Percentiles rank a stretch among this genome's conserved stretches.
These are phyloP conservation scores for Boletus subcaerulescens DNA, from an alignment of 768 basidiomycete genomes.

Conservation along the genomic window DNA sequence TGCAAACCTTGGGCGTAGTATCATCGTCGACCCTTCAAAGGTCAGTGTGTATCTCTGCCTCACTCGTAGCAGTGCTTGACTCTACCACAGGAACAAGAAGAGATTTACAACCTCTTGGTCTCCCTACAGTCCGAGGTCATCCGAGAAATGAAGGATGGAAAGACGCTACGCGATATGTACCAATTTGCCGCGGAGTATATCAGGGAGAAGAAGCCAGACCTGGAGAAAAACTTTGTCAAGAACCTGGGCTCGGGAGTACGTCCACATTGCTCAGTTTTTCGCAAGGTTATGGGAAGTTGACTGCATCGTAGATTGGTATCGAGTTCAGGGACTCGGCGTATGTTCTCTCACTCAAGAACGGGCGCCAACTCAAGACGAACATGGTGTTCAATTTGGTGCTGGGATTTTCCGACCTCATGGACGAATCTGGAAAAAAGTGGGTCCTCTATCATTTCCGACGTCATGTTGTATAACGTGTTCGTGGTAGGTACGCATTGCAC, in stretches of 20 bases:
- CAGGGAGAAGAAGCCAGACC: constrained; percentile 72
- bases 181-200: constrained; percentile 67
- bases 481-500: constrained; percentile 75
- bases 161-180: constrained; percentile 76
- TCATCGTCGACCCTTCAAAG: constrained; percentile 91
- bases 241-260: constrained; percentile 86
- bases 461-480: background rate
- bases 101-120: constrained; percentile 76
- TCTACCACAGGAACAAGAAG: constrained; percentile 77
- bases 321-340: constrained; percentile 92
- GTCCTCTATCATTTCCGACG: background rate
- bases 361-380: constrained; percentile 61
- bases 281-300: background rate
- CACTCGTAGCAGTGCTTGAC: background rate
- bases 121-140: constrained; percentile 76
- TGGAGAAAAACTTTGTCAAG: constrained; percentile 85
- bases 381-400: constrained; percentile 87
- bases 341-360: constrained; percentile 78
- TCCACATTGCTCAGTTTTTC: constrained; percentile 1
- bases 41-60: constrained; percentile 36
- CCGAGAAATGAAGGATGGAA: constrained; percentile 75
- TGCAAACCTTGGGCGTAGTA: constrained; percentile 88
- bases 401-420: constrained; percentile 81
- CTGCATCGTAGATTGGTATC: constrained; percentile 73
- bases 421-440: constrained; percentile 77